A percentile compares a stretch with the other conserved stretches of the same genome.
phyloP scores from a whole-genome alignment of 306 rosid species.

The Quercus robur region DNA sequence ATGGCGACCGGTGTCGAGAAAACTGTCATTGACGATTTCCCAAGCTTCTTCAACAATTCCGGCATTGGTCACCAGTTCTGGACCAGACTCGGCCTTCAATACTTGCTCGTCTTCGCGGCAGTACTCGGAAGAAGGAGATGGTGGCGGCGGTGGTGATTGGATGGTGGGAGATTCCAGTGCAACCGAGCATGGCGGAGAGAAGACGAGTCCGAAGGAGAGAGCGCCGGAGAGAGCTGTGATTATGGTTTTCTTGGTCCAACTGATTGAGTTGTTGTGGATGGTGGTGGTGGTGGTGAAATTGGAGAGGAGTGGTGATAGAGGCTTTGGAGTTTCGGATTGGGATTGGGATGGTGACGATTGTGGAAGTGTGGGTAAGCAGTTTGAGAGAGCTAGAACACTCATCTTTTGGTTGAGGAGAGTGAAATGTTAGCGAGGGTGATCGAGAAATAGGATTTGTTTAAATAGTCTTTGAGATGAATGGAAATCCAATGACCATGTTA shows the following conservation, averaged over 20 bases:
- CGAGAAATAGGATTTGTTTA: no score
- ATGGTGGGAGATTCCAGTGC: constrained; percentile 32
- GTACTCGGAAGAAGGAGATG: constrained; percentile 28
- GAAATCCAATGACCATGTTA: no score
- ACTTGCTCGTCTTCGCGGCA: constrained; percentile 48
- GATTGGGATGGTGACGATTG: background rate
- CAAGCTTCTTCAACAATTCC: constrained; percentile 89
- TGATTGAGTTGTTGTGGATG: background rate
- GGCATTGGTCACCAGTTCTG: constrained; percentile 54
- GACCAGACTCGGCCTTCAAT: constrained; percentile 14
- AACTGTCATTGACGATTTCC: constrained; percentile 87
- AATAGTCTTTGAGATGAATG: no score
- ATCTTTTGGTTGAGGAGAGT: constrained; percentile 5
- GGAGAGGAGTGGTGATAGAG: constrained; percentile 3
- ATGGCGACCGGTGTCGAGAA: constrained; percentile 53
- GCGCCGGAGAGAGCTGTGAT: constrained; percentile 42
- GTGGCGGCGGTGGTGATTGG: background rate
- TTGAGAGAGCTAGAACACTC: constrained; percentile 30
- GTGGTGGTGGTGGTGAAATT: background rate
- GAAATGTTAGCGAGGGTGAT: no score
- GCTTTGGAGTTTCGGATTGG: background rate
- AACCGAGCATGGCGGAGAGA: constrained; percentile 32
- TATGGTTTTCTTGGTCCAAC: constrained; percentile 31
- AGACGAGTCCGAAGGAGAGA: constrained; percentile 39
- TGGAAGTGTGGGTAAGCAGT: constrained; percentile 1